phyloP scores from a whole-genome alignment of 2,329 filamentous ascomycete genomes.

The Emmonsia crescens region DNA sequence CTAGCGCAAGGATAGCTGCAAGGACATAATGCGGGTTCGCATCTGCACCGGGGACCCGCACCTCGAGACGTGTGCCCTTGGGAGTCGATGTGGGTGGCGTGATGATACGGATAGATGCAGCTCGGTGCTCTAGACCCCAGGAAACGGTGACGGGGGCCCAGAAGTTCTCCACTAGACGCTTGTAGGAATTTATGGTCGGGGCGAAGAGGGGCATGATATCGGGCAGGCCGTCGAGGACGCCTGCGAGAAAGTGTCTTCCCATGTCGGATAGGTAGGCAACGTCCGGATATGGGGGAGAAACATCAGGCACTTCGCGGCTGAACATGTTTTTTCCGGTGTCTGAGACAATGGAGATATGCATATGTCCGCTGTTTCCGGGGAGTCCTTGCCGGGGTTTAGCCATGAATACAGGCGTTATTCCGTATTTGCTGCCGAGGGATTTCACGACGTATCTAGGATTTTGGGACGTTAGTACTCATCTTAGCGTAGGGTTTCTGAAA shows the following conservation, averaged over 20 bases:
- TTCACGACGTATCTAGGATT: slow-evolving; percentile 63
- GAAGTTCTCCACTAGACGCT: slow-evolving; percentile 95
- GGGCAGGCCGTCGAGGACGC: slow-evolving; percentile 75
- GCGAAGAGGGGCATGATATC: slow-evolving; percentile 94
- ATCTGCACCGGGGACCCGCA: slow-evolving; percentile 89
- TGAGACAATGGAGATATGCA: slow-evolving; percentile 84
- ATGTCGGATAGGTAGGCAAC: slow-evolving; percentile 73
- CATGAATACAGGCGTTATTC: slow-evolving; percentile 97
- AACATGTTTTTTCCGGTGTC: slow-evolving; percentile 75
- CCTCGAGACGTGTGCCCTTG: slow-evolving; percentile 81
- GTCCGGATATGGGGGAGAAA: slow-evolving; percentile 61
- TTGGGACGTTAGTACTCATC: background rate
- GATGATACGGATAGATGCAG: slow-evolving; percentile 81
- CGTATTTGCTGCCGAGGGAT: slow-evolving; percentile 72
- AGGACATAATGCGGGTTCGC: slow-evolving; percentile 82
- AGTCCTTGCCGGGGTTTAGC: slow-evolving; percentile 86
- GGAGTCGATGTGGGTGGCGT: slow-evolving; percentile 75
- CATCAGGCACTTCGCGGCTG: slow-evolving; percentile 59
- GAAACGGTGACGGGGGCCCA: slow-evolving; percentile 97
- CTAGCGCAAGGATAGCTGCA: slow-evolving; percentile 73
- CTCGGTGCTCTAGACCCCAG: slow-evolving; percentile 92
- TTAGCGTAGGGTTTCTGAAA: background rate
- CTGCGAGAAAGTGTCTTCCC: slow-evolving; percentile 86
- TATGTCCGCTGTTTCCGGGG: slow-evolving; percentile 90
- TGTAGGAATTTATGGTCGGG: slow-evolving; percentile 95